Conservation (phyloP, 768 basidiomycete genomes). For the Mycena venus region DNA sequence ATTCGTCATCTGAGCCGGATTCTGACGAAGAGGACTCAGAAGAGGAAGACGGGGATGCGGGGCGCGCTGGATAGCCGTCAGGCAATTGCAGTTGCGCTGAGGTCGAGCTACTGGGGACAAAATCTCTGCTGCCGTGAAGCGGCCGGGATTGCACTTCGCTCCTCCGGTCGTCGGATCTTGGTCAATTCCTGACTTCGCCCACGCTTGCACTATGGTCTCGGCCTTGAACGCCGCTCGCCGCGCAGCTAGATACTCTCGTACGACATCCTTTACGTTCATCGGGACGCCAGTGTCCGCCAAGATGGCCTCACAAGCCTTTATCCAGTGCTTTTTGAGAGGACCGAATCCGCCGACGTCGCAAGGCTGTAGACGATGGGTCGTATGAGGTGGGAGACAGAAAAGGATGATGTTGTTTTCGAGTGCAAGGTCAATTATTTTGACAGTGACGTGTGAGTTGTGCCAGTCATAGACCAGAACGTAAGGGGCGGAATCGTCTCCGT, state of each 20-base stretch:
- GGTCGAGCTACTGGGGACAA: conserved; percentile 7
- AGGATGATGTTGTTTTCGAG: conserved; percentile 46
- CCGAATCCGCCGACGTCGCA: conserved; percentile 60
- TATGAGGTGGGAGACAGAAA: conserved; percentile 55
- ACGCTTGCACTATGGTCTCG: conserved; percentile 12
- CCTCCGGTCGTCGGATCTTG: neutral
- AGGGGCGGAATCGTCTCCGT: conserved; percentile 37
- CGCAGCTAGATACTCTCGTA: conserved; percentile 5
- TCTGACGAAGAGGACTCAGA: neutral
- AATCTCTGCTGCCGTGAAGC: conserved; percentile 15
- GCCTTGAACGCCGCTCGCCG: conserved; percentile 11
- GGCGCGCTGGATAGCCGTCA: conserved; percentile 5
- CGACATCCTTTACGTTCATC: conserved; percentile 16
- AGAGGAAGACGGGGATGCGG: neutral
- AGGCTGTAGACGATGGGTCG: conserved; percentile 59
- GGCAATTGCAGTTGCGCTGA: conserved; percentile 20
- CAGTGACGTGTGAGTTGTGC: conserved; percentile 54
- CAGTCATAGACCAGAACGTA: conserved; percentile 58
- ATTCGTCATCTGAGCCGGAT: conserved; percentile 2
- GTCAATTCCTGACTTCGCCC: conserved; percentile 23
- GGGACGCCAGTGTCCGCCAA: conserved; percentile 22
- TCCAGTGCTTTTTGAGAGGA: conserved; percentile 48
- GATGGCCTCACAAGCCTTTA: conserved; percentile 37
- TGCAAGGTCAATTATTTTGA: conserved; percentile 43
- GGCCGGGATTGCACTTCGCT: neutral